Conservation (phyloP, 768 basidiomycete genomes). For the Xerocomus brunneocitrinus region DNA sequence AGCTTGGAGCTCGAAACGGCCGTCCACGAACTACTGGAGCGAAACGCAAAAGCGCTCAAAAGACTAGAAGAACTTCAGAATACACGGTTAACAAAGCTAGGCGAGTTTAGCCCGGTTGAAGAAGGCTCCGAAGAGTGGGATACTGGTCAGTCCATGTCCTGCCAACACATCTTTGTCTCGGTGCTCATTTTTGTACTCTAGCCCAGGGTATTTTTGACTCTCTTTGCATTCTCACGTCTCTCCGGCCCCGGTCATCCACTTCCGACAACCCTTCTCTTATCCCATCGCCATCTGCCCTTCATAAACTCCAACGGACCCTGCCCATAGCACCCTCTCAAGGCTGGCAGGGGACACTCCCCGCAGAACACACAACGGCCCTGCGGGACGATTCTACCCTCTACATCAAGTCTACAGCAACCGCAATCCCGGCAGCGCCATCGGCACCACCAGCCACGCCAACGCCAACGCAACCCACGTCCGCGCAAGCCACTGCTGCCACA, state of each 20-base stretch:
- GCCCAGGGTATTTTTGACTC: slow-evolving; percentile 73
- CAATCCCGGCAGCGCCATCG: slow-evolving; percentile 30
- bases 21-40: slow-evolving; percentile 62
- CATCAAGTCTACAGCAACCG: slow-evolving; percentile 44
- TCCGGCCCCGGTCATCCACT: slow-evolving; percentile 59
- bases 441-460: slow-evolving; percentile 34
- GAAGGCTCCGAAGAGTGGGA: slow-evolving; percentile 82
- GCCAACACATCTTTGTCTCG: slow-evolving; percentile 1
- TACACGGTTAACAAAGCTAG: slow-evolving; percentile 45
- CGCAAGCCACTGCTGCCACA: slow-evolving; percentile 19
- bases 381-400: slow-evolving; percentile 74
- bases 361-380: slow-evolving; percentile 53
- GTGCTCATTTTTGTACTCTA: slow-evolving; percentile 29
- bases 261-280: slow-evolving; percentile 44
- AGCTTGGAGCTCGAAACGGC: slow-evolving; percentile 64
- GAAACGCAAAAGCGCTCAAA: slow-evolving; percentile 59
- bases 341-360: slow-evolving; percentile 72
- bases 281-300: slow-evolving; percentile 63
- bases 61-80: slow-evolving; percentile 65
- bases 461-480: slow-evolving; percentile 22
- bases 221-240: slow-evolving; percentile 58
- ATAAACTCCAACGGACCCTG: slow-evolving; percentile 65
- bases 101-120: slow-evolving; percentile 46
- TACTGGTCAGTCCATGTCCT: slow-evolving; percentile 48
- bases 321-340: slow-evolving; percentile 55